Percentiles rank a stretch among this genome's conserved stretches.
phyloP scores from a whole-genome alignment of 257 asterid species.

The Solanum clarkiae region DNA sequence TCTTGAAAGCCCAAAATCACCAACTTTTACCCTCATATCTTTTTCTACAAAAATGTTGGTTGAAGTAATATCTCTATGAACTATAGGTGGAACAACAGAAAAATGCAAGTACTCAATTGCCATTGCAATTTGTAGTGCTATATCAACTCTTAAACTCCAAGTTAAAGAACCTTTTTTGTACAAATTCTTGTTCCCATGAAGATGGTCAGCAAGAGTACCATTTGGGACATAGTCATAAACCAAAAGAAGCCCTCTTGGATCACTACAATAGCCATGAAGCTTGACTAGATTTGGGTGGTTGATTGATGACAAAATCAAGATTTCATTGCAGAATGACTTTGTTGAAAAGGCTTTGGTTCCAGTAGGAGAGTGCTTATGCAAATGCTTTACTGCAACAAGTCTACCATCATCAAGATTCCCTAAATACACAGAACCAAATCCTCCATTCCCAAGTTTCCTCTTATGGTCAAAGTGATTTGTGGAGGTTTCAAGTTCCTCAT shows the following conservation, averaged over 20 bases:
- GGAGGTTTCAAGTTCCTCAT: constrained; percentile 74
- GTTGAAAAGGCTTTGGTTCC: constrained; percentile 49
- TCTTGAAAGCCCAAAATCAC: constrained; percentile 88
- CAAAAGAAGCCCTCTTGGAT: constrained; percentile 82
- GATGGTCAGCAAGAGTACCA: constrained; percentile 84
- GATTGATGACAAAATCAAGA: constrained; percentile 69
- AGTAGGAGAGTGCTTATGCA: constrained; percentile 48
- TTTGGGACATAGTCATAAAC: constrained; percentile 84
- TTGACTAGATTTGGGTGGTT: constrained; percentile 73
- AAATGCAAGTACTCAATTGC: constrained; percentile 86
- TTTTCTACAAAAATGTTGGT: constrained; percentile 74
- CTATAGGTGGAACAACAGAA: constrained; percentile 68
- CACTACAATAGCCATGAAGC: constrained; percentile 92
- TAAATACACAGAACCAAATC: constrained; percentile 84
- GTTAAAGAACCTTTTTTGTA: constrained; percentile 23
- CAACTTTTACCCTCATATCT: constrained; percentile 81
- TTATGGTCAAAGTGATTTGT: constrained; percentile 65
- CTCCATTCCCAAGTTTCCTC: constrained; percentile 92
- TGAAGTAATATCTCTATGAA: constrained; percentile 82
- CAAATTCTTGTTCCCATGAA: constrained; percentile 48
- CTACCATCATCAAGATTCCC: constrained; percentile 64
- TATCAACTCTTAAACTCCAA: constrained; percentile 69
- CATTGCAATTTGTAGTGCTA: constrained; percentile 64
- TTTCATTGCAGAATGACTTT: constrained; percentile 85
- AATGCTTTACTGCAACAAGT: constrained; percentile 73